A percentile compares a stretch with the other conserved stretches of the same genome.
phyloP scores from a whole-genome alignment of 106 monocot species.

The Allium cepa region DNA sequence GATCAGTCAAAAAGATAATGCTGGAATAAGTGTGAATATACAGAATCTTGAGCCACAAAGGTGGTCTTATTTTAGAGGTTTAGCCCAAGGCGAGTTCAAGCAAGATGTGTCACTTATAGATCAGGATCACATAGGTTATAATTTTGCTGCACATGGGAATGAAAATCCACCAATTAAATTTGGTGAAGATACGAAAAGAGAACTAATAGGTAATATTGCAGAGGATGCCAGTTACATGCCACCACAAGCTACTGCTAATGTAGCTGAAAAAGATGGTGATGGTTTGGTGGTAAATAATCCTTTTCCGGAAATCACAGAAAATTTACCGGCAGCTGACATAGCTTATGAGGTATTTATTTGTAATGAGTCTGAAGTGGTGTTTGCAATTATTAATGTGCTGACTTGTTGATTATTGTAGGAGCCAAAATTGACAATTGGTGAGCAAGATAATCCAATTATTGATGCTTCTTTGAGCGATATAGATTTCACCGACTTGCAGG shows the following conservation, averaged over 20 bases:
- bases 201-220: slow-evolving; percentile 26
- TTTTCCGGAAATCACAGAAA: slow-evolving; percentile 10
- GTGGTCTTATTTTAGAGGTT: slow-evolving; percentile 93
- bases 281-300: slow-evolving; percentile 38
- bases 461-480: slow-evolving; percentile 36
- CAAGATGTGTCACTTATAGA: slow-evolving; percentile 87
- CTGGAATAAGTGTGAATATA: slow-evolving; percentile 71
- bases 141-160: not conserved
- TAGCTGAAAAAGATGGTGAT: slow-evolving; percentile 21
- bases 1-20: slow-evolving; percentile 40
- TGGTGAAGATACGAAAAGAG: slow-evolving; percentile 30
- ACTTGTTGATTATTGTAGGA: slow-evolving; percentile 29
- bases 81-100: slow-evolving; percentile 80
- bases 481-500: slow-evolving; percentile 82
- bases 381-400: not conserved
- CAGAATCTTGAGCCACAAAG: slow-evolving; percentile 70
- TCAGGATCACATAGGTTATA: slow-evolving; percentile 55
- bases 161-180: slow-evolving; percentile 23
- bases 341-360: slow-evolving; percentile 62
- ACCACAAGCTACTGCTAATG: slow-evolving; percentile 24
- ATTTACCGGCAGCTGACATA: slow-evolving; percentile 21
- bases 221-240: slow-evolving; percentile 28
- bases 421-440: slow-evolving; percentile 32
- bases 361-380: not conserved
- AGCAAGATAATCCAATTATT: slow-evolving; percentile 14